Conservation (phyloP, 2,329 filamentous ascomycete genomes). For the Calonectria honghensis region DNA sequence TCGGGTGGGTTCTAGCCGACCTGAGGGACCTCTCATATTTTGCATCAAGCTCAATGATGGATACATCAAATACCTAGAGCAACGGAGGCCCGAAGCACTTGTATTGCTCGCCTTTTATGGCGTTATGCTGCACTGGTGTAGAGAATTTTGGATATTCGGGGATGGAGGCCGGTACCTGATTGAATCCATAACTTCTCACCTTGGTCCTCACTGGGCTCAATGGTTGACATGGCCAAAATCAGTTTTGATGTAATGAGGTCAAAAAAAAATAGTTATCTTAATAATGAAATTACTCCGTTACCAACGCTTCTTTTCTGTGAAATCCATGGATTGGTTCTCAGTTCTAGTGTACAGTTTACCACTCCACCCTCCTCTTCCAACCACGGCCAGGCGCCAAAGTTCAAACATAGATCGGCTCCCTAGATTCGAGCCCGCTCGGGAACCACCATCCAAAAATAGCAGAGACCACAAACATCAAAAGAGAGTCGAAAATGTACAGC, state of each 20-base stretch:
- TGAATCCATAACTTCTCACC: conserved; percentile 9
- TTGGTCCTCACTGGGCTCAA: conserved; percentile 17
- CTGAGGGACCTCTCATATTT: conserved; percentile 23
- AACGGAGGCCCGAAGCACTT: conserved; percentile 38
- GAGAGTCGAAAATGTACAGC: conserved; percentile 23
- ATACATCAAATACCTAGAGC: conserved; percentile 30
- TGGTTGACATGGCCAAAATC: conserved; percentile 29
- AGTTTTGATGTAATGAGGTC: background rate
- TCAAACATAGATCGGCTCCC: conserved; percentile 1
- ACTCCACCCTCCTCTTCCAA: background rate
- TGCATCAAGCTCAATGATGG: background rate
- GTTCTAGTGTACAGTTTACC: background rate
- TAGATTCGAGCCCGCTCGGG: conserved; percentile 8
- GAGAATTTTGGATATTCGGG: conserved; percentile 18
- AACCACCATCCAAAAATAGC: conserved; percentile 22
- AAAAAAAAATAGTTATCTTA: background rate
- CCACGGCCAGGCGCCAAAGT: too few species aligned
- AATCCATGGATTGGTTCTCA: background rate
- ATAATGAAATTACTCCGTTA: background rate
- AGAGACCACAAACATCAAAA: conserved; percentile 18
- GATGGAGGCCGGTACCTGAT: conserved; percentile 28
- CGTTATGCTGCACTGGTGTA: conserved; percentile 24
- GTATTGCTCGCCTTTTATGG: conserved; percentile 38
- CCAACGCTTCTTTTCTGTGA: background rate
- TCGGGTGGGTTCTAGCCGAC: background rate